These are phyloP conservation scores for Fusarium graminum DNA, from an alignment of 2,329 filamentous ascomycete species.

Conservation along the genomic window DNA sequence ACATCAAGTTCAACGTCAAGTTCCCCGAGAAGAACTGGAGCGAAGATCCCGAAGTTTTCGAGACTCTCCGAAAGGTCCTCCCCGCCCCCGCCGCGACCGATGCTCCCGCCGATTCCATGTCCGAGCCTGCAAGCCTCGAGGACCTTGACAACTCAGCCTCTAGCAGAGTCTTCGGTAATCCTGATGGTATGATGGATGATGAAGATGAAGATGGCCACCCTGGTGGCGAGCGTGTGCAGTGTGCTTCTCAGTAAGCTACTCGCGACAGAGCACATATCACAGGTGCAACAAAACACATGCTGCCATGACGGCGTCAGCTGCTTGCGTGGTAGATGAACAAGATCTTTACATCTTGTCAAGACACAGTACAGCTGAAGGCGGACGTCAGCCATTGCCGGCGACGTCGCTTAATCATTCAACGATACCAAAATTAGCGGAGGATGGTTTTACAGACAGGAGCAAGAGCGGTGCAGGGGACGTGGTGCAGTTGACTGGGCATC, in stretches of 20 bases:
- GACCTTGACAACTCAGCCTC: slow-evolving; percentile 79
- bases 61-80: slow-evolving; percentile 85
- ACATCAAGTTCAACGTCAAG: slow-evolving; percentile 97
- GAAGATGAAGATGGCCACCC: slow-evolving; percentile 83
- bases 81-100: slow-evolving; percentile 73
- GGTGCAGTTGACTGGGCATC: slow-evolving; percentile 32
- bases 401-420: slow-evolving; percentile 48
- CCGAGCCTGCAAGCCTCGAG: slow-evolving; percentile 88
- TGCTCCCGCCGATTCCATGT: slow-evolving; percentile 88
- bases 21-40: slow-evolving; percentile 87
- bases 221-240: slow-evolving; percentile 85
- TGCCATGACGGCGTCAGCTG: slow-evolving; percentile 39
- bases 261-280: slow-evolving; percentile 9
- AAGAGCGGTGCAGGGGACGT: slow-evolving; percentile 19
- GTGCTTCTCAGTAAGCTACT: slow-evolving; percentile 81
- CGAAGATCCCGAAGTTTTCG: slow-evolving; percentile 76
- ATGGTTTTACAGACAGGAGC: slow-evolving; percentile 24
- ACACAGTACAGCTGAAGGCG: slow-evolving; percentile 33
- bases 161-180: slow-evolving; percentile 76
- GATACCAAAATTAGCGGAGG: slow-evolving; percentile 47
- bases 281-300: slow-evolving; percentile 35
- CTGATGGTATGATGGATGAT: slow-evolving; percentile 72
- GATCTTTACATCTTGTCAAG: slow-evolving; percentile 13
- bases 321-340: slow-evolving; percentile 17
- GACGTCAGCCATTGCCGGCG: slow-evolving; percentile 36